phyloP scores from a whole-genome alignment of 139 green algal genomes.

The Raphidocelis subcapitata region DNA sequence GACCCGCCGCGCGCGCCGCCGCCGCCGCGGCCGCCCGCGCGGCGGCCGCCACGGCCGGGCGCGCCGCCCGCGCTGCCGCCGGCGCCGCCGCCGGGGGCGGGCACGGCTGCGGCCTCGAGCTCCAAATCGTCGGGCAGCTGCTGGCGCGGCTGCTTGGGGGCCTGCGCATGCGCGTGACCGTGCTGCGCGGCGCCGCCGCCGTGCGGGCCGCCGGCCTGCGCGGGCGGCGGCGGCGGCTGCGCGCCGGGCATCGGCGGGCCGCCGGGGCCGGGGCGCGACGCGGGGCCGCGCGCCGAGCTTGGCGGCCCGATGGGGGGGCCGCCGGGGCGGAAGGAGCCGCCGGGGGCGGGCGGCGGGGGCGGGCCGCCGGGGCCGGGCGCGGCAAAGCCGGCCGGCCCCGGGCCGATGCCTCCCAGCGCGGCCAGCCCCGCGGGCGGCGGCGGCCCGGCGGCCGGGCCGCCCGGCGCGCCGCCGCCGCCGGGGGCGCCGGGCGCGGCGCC shows the following conservation, averaged over 20 bases:
- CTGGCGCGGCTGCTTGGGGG: neutral
- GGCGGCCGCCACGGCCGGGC: neutral
- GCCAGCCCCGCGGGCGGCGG: neutral
- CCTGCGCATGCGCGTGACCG: no score
- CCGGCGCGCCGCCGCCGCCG: neutral
- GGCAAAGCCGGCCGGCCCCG: neutral
- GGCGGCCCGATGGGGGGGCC: no score
- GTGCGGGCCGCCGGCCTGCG: no score
- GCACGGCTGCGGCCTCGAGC: slow-evolving; percentile 5
- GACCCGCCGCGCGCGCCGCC: neutral
- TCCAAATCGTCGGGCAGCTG: neutral
- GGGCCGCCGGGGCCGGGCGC: neutral
- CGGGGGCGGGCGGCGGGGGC: neutral
- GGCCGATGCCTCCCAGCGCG: neutral
- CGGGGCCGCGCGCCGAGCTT: no score
- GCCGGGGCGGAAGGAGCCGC: no score
- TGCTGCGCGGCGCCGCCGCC: no score
- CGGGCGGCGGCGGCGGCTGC: no score
- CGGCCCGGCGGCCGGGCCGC: neutral
- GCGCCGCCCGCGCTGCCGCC: neutral
- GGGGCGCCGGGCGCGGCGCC: neutral
- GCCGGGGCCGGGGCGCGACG: no score
- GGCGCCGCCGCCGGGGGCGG: neutral
- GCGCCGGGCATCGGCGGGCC: no score
- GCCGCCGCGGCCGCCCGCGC: neutral